Evolutionary conservation across 1,284 basidiomycete species (phyloP).

Genomic region (Lignosus rhinocerotis): DNA sequence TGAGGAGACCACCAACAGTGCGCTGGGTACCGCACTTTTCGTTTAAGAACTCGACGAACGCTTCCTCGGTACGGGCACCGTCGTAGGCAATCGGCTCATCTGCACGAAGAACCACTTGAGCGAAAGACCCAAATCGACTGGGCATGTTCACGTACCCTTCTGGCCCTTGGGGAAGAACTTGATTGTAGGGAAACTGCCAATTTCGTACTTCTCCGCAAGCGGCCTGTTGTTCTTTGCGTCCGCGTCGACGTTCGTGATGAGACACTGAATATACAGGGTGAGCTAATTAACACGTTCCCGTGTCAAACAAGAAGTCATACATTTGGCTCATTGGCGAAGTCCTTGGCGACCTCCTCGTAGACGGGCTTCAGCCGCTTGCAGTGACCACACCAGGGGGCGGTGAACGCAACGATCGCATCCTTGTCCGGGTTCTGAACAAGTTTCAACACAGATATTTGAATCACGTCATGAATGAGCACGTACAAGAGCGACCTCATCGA

Average conservation of each 20-base stretch:
- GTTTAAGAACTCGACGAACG: constrained; percentile 78
- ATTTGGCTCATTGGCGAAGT: constrained; percentile 77
- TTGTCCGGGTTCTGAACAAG: constrained; percentile 66
- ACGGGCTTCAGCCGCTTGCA: constrained; percentile 87
- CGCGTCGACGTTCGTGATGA: constrained; percentile 90
- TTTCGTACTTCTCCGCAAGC: constrained; percentile 73
- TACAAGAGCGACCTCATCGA: constrained; percentile 75
- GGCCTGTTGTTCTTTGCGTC: constrained; percentile 81
- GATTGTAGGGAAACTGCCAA: constrained; percentile 86
- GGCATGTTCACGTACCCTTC: constrained; percentile 7
- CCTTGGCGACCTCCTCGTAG: constrained; percentile 83
- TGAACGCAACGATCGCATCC: constrained; percentile 90
- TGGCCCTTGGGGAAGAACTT: constrained; percentile 88
- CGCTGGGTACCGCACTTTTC: constrained; percentile 88
- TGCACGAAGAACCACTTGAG: neutral
- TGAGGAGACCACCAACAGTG: constrained; percentile 78
- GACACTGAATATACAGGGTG: constrained; percentile 52
- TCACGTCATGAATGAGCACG: constrained; percentile 21
- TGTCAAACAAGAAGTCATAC: constrained; percentile 40
- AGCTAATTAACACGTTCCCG: no score
- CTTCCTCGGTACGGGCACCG: constrained; percentile 65
- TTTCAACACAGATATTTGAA: neutral
- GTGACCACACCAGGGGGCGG: constrained; percentile 87
- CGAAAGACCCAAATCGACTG: neutral
- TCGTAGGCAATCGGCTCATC: constrained; percentile 68